Evolutionary conservation across 1,284 basidiomycete species (phyloP), one percentile per base, ranked within the genome.

Genomic region (Puccinia triticina): DNA sequence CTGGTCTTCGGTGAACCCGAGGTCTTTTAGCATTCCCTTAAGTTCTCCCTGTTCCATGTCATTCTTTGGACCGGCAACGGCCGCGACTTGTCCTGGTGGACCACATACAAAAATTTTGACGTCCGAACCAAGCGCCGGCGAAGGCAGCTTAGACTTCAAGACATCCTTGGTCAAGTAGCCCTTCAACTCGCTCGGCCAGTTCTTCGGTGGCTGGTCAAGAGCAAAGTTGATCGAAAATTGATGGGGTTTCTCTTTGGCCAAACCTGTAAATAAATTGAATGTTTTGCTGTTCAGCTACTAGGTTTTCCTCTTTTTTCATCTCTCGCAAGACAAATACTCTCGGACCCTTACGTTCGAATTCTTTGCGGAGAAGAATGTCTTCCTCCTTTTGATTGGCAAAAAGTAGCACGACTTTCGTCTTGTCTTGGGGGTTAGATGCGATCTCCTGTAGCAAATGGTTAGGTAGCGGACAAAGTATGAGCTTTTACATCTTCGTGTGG

Each of bases 381-480:
- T 91, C 89, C 87, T 95, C 93, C n/a, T 92, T 90, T 77, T 94
- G 90, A 88, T 98, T 98, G 66, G 93, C 92, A 88, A 93, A 98
- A 85, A 99, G 88, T 82, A 98, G 90, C 74, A 93, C 97, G 88
- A 94, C 96, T 87, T 96, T 95, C 84, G 97, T 98, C 89, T 93
- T 95, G 91, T 99, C 98, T 85, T 93, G 91, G 1, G 89, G 86
- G 86, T 89, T 86, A 67, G 84, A 78, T 59, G 86, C 85, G 74
- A 87, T 87, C 48, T 85, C 83, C 84, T 88, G 40, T 40, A 12
- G 7, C 8, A 29, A 61, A 26, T 18, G 43, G 14, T 40, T 4
- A 4, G 10, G 1, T 34, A 32, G 3, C 26, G 37, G 50, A 48
- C 46, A 16, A 40, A 23, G 57, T 29, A 66, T 75, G 11, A 71